Conservation (phyloP, 768 basidiomycete species). For the Termitomyces sp. region DNA sequence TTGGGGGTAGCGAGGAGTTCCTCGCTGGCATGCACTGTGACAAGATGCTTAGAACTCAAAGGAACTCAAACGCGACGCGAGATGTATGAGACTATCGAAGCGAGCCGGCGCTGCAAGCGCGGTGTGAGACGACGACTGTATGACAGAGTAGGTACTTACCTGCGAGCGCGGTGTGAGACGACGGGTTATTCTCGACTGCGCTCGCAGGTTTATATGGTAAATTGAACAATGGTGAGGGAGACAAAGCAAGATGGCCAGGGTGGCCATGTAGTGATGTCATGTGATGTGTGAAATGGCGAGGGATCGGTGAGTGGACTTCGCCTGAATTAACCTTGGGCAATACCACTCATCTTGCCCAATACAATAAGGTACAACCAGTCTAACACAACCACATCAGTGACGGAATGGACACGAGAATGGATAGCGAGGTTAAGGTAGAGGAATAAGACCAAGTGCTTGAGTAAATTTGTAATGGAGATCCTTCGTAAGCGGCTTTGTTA, state of each 20-base stretch:
- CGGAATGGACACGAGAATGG: too few species aligned
- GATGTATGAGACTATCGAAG: background rate
- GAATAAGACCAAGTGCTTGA: too few species aligned
- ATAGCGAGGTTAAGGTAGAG: too few species aligned
- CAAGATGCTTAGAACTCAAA: too few species aligned
- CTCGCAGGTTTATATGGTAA: background rate
- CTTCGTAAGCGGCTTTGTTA: too few species aligned
- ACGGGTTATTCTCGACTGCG: background rate
- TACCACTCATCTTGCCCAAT: background rate
- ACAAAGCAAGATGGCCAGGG: background rate
- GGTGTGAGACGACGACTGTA: background rate
- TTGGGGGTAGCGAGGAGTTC: background rate
- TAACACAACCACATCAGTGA: too few species aligned
- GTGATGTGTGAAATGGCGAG: background rate
- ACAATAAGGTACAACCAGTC: too few species aligned
- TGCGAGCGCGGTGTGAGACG: background rate
- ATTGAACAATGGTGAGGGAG: background rate
- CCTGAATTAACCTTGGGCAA: background rate
- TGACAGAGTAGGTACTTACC: background rate
- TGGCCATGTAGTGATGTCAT: background rate
- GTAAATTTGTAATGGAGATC: too few species aligned
- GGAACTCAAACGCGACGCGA: background rate
- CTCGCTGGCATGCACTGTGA: background rate
- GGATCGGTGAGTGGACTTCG: too few species aligned
- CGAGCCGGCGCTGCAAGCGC: too few species aligned